Base-by-base conservation (phyloP, 2,329 filamentous ascomycete species). In the Arthrobotrys conoides region DNA sequence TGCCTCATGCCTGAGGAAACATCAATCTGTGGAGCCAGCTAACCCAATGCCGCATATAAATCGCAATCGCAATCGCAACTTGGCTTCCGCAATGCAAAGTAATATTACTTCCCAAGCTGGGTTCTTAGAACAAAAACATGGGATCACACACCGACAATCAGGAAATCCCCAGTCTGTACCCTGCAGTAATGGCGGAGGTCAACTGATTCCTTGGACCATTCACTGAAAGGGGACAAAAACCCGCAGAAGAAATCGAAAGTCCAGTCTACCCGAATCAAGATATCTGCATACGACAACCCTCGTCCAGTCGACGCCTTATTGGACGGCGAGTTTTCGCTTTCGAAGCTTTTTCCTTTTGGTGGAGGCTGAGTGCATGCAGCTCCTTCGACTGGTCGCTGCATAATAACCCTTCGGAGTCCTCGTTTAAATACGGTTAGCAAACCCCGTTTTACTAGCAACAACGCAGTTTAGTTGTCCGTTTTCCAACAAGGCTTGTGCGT, bases 281-380 rank as follows among this genome's bases (percentile, higher is more conserved):
- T 30, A 5, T 53, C 27, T 44, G 64, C 75, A 71, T 64, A 64
- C 61, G 59, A 55, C 10, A 48, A 44, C 68, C 51, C 6, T 41
- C 33, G 27, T n/a, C n/a, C n/a, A 20, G 53, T 22, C 36, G 49
- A 27, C 38, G 49, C 67, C 18, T 64, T 57, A 72, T 78, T 78
- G 61, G 75, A 46, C 53, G 51, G 22, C 41, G 51, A 51, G 48
- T 63, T 63, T n/a, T 49, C 67, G 36, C 41, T 68, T 68, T 68
- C 27, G 44, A 64, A 44, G 41, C n/a, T 64, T 61, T 64, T 61
- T 59, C 38, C 49, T 20, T 66, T 69, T 75, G 67, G 75, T 72
- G 75, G 75, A 65, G 75, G 75, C 75, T 78, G 75, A 72, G 75
- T 78, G 75, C 75, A 78, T 78, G 75, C 75, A 69, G 63, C 63